phyloP scores from a whole-genome alignment of 2,329 filamentous ascomycete genomes.

The Colletotrichum sojae region DNA sequence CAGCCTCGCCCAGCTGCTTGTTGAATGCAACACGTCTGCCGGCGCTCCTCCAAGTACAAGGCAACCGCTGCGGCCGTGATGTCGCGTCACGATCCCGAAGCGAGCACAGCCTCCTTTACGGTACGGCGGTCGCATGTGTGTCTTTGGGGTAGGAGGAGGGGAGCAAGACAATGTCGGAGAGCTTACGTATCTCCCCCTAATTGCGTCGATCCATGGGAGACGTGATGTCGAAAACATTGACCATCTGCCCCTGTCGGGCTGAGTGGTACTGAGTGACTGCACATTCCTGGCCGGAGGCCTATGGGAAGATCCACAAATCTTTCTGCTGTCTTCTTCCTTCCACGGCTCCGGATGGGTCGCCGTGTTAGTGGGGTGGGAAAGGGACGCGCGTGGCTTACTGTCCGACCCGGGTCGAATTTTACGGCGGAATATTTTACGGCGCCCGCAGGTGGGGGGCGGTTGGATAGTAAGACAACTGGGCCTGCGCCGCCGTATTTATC shows the following conservation, averaged over 20 bases:
- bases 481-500: neutral
- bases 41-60: neutral
- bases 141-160: neutral
- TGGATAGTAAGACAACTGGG: neutral
- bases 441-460: neutral
- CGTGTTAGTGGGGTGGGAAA: neutral
- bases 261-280: neutral
- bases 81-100: neutral
- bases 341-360: too few relatives aligned
- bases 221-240: too few relatives aligned
- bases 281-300: neutral
- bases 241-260: neutral
- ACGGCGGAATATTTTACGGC: too few relatives aligned
- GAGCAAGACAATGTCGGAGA: neutral
- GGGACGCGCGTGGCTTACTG: neutral
- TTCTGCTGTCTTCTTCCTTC: neutral
- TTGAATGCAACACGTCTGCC: neutral
- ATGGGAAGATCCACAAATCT: neutral
- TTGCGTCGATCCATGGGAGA: too few relatives aligned
- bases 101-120: neutral
- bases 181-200: neutral
- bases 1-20: too few relatives aligned
- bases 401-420: neutral
- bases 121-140: neutral
- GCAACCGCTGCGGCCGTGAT: neutral